Conservation (phyloP, 176 grass and related monocot species). For the Zoysia pacifica region DNA sequence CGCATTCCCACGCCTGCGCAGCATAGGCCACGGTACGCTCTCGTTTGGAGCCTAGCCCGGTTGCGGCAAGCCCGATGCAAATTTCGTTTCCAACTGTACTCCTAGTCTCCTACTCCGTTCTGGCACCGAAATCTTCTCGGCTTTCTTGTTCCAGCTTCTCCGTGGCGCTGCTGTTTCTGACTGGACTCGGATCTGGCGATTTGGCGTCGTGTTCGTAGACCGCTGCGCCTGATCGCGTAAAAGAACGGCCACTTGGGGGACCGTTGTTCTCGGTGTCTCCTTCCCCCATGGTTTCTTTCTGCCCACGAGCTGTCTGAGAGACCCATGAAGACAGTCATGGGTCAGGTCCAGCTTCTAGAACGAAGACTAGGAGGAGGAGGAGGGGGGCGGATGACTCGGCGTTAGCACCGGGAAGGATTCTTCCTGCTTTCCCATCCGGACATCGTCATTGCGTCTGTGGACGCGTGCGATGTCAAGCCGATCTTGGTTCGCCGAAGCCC, state of each 20-base stretch:
- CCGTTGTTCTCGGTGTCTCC: too few species aligned
- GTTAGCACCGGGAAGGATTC: not conserved
- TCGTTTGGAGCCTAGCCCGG: constrained; percentile 24
- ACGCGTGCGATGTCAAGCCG: not conserved
- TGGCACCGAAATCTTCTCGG: not conserved
- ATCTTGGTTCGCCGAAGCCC: constrained; percentile 1
- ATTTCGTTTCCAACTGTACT: not conserved
- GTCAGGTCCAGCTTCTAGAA: constrained; percentile 38
- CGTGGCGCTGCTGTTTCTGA: constrained; percentile 11
- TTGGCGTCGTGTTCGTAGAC: not conserved
- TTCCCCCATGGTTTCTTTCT: not conserved
- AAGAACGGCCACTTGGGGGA: constrained; percentile 16
- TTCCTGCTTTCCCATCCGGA: not conserved
- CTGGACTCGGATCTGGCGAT: constrained; percentile 5
- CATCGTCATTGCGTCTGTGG: constrained; percentile 18
- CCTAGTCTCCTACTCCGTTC: not conserved
- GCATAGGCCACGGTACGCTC: not conserved
- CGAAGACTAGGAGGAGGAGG: not conserved
- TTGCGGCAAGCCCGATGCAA: not conserved
- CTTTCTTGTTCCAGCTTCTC: constrained; percentile 13
- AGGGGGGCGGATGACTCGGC: not conserved
- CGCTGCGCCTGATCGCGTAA: not conserved
- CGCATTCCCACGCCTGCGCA: not conserved
- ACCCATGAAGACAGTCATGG: not conserved
- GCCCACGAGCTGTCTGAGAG: constrained; percentile 23